A percentile compares a stretch with the other conserved stretches of the same genome.
These are phyloP conservation scores for Diaporthe humulicola DNA, from an alignment of 2,329 filamentous ascomycete species.

Conservation along the genomic window DNA sequence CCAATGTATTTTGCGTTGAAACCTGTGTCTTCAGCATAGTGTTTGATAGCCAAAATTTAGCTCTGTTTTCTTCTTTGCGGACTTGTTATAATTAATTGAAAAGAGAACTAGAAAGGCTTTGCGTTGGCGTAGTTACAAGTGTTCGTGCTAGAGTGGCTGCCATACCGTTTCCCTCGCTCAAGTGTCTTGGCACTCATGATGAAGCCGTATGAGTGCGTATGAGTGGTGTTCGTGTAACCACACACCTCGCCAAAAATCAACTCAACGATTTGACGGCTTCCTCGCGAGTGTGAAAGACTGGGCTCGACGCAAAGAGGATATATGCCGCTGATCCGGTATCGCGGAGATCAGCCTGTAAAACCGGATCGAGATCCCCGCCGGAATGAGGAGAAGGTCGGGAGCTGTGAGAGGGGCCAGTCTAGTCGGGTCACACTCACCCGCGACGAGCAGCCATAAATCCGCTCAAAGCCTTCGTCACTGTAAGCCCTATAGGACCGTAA, in stretches of 20 bases:
- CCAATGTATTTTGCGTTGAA: too few relatives aligned
- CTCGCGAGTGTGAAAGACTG: background rate
- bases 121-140: too few relatives aligned
- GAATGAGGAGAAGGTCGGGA: constrained; percentile 14
- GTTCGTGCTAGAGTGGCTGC: too few relatives aligned
- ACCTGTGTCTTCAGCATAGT: too few relatives aligned
- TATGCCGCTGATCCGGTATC: background rate
- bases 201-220: background rate
- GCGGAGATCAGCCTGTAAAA: background rate
- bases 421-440: constrained; percentile 21
- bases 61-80: too few relatives aligned
- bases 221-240: background rate
- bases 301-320: background rate
- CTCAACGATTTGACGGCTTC: background rate
- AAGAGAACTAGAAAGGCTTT: too few relatives aligned
- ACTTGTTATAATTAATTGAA: too few relatives aligned
- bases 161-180: too few relatives aligned
- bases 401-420: constrained; percentile 1
- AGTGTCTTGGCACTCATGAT: too few relatives aligned
- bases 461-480: background rate
- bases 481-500: background rate
- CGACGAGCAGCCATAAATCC: background rate
- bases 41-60: too few relatives aligned
- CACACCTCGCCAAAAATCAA: background rate
- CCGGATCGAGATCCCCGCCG: constrained; percentile 10